Percentiles rank a stretch among this genome's conserved stretches.
Evolutionary conservation across 192 early-diverging fungal genomes (phyloP).

Genomic region (Coemansia sp.): DNA sequence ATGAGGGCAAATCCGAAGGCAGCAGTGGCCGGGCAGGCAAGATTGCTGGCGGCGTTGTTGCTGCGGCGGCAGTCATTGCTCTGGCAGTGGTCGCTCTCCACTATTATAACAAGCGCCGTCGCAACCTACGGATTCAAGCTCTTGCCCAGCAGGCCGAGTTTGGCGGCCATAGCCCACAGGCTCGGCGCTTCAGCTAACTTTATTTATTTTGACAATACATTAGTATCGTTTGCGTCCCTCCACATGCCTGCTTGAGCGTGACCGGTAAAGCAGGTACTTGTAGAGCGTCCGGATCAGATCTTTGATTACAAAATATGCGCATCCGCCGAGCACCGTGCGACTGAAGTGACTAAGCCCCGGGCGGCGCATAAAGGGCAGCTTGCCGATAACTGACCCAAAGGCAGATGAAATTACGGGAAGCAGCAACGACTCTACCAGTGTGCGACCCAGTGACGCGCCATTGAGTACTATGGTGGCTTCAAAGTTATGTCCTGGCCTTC

Average conservation of each 20-base stretch:
- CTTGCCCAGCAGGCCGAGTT: constrained; percentile 17
- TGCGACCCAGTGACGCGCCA: constrained; percentile 56
- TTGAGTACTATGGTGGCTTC: constrained; percentile 60
- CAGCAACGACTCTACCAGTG: constrained; percentile 62
- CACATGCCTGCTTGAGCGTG: constrained; percentile 39
- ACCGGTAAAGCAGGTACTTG: constrained; percentile 55
- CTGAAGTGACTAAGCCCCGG: constrained; percentile 57
- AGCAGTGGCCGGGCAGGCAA: constrained; percentile 30
- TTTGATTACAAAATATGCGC: constrained; percentile 59
- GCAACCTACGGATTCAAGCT: constrained; percentile 27
- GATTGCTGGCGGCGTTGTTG: constrained; percentile 47
- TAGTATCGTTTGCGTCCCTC: constrained; percentile 43
- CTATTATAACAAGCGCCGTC: constrained; percentile 42
- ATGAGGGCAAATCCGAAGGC: neutral
- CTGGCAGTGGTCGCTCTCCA: constrained; percentile 40
- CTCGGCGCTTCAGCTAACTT: constrained; percentile 9
- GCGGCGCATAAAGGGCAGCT: constrained; percentile 51
- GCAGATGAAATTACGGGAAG: constrained; percentile 67
- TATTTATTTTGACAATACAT: neutral
- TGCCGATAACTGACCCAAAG: constrained; percentile 56
- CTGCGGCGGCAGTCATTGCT: constrained; percentile 15
- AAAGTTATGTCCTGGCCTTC: constrained; percentile 22
- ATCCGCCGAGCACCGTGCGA: constrained; percentile 56
- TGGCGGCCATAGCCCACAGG: constrained; percentile 14
- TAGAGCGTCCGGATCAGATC: constrained; percentile 60